phyloP scores from a whole-genome alignment of 768 basidiomycete genomes.

The Pisolithus microcarpus region DNA sequence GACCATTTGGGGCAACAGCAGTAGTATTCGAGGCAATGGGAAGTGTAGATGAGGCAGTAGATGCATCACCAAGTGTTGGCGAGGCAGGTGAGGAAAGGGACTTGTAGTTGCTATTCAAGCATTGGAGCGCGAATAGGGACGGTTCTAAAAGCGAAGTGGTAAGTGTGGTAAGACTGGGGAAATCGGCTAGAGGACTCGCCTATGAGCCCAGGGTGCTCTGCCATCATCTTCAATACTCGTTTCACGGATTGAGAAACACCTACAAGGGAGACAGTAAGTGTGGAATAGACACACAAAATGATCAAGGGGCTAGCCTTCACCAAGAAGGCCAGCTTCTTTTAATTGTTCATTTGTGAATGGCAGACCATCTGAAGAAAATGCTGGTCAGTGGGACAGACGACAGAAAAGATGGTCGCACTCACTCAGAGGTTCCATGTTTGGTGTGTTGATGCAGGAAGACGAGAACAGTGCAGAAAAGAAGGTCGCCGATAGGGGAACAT shows the following conservation, averaged over 20 bases:
- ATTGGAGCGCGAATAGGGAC: constrained; percentile 2
- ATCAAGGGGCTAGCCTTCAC: constrained; percentile 19
- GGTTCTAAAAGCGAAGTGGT: neutral
- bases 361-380: too few relatives aligned
- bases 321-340: constrained; percentile 15
- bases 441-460: too few relatives aligned
- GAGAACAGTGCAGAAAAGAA: too few relatives aligned
- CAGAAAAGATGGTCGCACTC: too few relatives aligned
- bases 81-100: neutral
- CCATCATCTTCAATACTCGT: neutral
- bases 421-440: too few relatives aligned
- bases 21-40: constrained; percentile 7
- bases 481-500: too few relatives aligned
- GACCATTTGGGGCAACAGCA: constrained; percentile 17
- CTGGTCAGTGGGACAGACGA: too few relatives aligned
- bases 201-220: neutral
- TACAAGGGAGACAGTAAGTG: neutral
- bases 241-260: neutral
- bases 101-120: neutral
- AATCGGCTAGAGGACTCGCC: neutral
- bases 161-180: constrained; percentile 3
- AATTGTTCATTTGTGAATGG: neutral
- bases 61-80: neutral
- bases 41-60: neutral
- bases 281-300: constrained; percentile 13